phyloP scores from a whole-genome alignment of 495 filamentous ascomycete species.

The Xylona heveae region DNA sequence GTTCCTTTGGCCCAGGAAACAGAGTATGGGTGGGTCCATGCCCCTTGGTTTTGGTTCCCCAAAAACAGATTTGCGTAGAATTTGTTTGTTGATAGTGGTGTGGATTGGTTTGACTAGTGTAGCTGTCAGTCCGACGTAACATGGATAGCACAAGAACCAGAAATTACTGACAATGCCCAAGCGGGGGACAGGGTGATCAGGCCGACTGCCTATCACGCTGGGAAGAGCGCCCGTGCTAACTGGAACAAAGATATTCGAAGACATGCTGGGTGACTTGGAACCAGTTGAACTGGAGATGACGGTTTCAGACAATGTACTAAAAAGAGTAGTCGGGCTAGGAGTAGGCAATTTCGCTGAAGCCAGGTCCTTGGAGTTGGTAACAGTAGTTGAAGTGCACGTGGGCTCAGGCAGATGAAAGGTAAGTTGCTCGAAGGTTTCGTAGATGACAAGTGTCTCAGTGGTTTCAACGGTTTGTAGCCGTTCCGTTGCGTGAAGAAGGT shows the following conservation, averaged over 20 bases:
- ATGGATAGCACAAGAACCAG: slow-evolving; percentile 20
- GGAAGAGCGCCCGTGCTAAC: slow-evolving; percentile 38
- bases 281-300: too few species aligned
- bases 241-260: slow-evolving; percentile 33
- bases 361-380: too few species aligned
- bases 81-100: slow-evolving; percentile 62
- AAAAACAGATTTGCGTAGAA: slow-evolving; percentile 86
- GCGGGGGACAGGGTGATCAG: slow-evolving; percentile 30
- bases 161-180: slow-evolving; percentile 22
- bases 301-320: too few species aligned
- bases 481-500: too few species aligned
- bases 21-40: slow-evolving; percentile 76
- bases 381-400: too few species aligned
- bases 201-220: slow-evolving; percentile 23
- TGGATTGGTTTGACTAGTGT: slow-evolving; percentile 17
- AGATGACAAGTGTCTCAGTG: too few species aligned
- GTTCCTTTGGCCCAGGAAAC: slow-evolving; percentile 53
- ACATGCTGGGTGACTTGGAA: too few species aligned
- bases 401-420: too few species aligned
- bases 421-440: too few species aligned
- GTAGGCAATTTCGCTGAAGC: too few species aligned
- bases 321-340: too few species aligned
- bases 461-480: too few species aligned
- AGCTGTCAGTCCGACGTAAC: slow-evolving; percentile 14
- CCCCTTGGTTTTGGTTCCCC: slow-evolving; percentile 42